phyloP scores from a whole-genome alignment of 768 basidiomycete genomes.

The Boletales sp. region DNA sequence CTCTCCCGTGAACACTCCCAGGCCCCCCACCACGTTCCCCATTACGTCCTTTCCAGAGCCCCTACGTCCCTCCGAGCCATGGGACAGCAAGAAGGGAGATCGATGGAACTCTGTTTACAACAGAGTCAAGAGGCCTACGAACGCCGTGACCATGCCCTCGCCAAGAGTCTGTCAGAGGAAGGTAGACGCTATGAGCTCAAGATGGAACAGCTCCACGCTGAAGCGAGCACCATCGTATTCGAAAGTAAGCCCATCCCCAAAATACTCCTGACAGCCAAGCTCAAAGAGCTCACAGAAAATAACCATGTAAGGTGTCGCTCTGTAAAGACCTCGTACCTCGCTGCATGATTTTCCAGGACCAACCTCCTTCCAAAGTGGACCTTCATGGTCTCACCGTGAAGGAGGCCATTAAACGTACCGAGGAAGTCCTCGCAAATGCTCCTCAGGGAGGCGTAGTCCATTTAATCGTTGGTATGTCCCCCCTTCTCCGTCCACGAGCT shows the following conservation, averaged over 20 bases:
- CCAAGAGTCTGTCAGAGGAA: conserved; percentile 76
- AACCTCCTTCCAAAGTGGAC: conserved; percentile 70
- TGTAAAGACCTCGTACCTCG: background rate
- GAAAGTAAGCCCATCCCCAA: conserved; percentile 35
- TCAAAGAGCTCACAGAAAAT: conserved; percentile 49
- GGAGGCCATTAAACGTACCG: conserved; percentile 76
- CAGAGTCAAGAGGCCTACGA: conserved; percentile 73
- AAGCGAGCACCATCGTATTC: conserved; percentile 87
- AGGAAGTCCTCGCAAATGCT: conserved; percentile 65
- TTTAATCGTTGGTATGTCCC: conserved; percentile 77
- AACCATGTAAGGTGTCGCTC: conserved; percentile 48
- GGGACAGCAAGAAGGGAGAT: conserved; percentile 75
- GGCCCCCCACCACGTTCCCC: too few relatives aligned
- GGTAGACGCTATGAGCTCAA: conserved; percentile 72
- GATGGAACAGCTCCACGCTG: conserved; percentile 73
- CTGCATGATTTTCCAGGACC: conserved; percentile 41
- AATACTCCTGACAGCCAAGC: background rate
- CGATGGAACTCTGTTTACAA: conserved; percentile 63
- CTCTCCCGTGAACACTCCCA: too few relatives aligned
- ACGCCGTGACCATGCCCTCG: conserved; percentile 64
- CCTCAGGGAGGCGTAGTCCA: conserved; percentile 64
- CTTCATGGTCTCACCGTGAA: conserved; percentile 91
- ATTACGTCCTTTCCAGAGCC: conserved; percentile 23
- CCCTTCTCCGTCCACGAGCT: background rate
- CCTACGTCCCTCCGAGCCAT: conserved; percentile 65